These are phyloP conservation scores for Globisporangium solare DNA, from an alignment of 352 stramenopile species.

Conservation along the genomic window DNA sequence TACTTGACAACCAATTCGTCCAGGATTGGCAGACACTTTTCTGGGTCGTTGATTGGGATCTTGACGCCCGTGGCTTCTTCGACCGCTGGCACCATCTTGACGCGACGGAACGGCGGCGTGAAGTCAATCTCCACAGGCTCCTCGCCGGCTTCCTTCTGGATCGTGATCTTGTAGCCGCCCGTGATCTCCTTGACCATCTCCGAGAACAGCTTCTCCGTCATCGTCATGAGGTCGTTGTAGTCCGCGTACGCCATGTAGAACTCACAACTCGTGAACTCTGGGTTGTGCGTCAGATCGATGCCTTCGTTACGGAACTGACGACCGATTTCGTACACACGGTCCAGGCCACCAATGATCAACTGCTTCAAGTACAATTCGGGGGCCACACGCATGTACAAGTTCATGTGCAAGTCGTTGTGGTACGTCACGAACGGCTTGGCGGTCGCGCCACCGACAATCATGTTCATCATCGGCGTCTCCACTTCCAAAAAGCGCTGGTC, in stretches of 20 bases:
- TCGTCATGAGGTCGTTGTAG: slow-evolving; percentile 97
- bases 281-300: slow-evolving; percentile 97
- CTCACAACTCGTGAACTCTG: slow-evolving; percentile 98
- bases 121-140: slow-evolving; percentile 90
- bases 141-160: slow-evolving; percentile 79
- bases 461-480: slow-evolving; percentile 97
- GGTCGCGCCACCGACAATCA: slow-evolving; percentile 92
- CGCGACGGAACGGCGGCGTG: slow-evolving; percentile 91
- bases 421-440: slow-evolving; percentile 98
- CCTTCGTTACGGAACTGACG: slow-evolving; percentile 99
- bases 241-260: slow-evolving; percentile 98
- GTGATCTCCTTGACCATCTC: slow-evolving; percentile 89
- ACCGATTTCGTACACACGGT: slow-evolving; percentile 98
- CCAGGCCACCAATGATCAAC: slow-evolving; percentile 96
- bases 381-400: slow-evolving; percentile 96
- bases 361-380: slow-evolving; percentile 98
- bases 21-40: slow-evolving; percentile 53
- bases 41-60: slow-evolving; percentile 72
- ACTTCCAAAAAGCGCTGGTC: slow-evolving; percentile 95
- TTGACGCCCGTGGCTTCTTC: slow-evolving; percentile 63
- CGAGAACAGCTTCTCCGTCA: slow-evolving; percentile 94
- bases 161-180: slow-evolving; percentile 84
- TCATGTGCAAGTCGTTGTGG: slow-evolving; percentile 95
- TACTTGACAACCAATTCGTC: slow-evolving; percentile 70
- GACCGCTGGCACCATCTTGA: slow-evolving; percentile 90